These are phyloP conservation scores for Ganoderma boninense DNA, from an alignment of 1,284 basidiomycete species.

Conservation along the genomic window DNA sequence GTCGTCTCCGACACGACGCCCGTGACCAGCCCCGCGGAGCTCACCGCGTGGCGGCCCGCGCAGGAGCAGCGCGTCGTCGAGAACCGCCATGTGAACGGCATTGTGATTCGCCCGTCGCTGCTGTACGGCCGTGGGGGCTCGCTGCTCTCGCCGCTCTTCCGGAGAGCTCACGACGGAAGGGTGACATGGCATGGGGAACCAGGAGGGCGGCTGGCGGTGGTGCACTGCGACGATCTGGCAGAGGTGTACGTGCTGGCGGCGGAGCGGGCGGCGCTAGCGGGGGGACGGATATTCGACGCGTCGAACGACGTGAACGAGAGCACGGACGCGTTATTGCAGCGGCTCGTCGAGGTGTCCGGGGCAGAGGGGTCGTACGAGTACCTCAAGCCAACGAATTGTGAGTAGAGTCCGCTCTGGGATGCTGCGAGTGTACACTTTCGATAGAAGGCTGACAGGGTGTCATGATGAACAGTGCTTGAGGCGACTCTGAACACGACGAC, in stretches of 20 bases:
- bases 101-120: constrained; percentile 58
- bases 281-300: constrained; percentile 55
- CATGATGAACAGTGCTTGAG: constrained; percentile 40
- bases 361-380: constrained; percentile 45
- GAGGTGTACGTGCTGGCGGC: constrained; percentile 54
- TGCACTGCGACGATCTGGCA: constrained; percentile 62
- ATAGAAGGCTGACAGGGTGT: neutral
- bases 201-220: constrained; percentile 50
- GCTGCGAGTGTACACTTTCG: no score
- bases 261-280: constrained; percentile 50
- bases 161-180: constrained; percentile 44
- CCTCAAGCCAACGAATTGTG: constrained; percentile 44
- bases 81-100: constrained; percentile 50
- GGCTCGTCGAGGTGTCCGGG: constrained; percentile 52
- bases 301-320: constrained; percentile 55
- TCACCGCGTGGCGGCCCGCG: constrained; percentile 48
- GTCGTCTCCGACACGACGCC: constrained; percentile 48
- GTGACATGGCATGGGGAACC: constrained; percentile 51
- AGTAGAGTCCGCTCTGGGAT: constrained; percentile 34
- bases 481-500: constrained; percentile 42
- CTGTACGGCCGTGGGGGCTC: constrained; percentile 58
- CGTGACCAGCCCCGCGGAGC: constrained; percentile 36
- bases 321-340: constrained; percentile 52
- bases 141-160: constrained; percentile 49
- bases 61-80: constrained; percentile 48